Evolutionary conservation across 2,329 filamentous ascomycete genomes (phyloP).

Genomic region (Chrysoporthe deuterocubensis): DNA sequence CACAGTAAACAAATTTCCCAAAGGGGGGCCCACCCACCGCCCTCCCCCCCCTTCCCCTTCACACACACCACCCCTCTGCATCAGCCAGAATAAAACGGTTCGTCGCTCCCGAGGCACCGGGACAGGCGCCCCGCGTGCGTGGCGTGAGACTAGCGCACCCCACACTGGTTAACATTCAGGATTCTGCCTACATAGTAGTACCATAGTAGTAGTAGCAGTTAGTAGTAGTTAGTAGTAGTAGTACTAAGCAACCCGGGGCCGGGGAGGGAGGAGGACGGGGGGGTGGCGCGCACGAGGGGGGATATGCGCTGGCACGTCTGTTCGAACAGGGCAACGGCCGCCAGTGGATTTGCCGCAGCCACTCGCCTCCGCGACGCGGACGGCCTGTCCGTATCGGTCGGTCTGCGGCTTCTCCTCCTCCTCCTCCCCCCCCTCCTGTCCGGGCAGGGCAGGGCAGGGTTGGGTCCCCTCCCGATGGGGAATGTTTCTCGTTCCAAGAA

Average conservation of each 20-base stretch:
- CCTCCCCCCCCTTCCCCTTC: too few species aligned
- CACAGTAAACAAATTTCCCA: slow-evolving; percentile 22
- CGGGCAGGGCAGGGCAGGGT: not conserved
- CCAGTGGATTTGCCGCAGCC: slow-evolving; percentile 23
- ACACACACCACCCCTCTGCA: slow-evolving; percentile 8
- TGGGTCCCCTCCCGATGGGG: not conserved
- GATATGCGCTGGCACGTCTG: slow-evolving; percentile 17
- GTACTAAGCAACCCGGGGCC: not conserved
- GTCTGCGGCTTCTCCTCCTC: not conserved
- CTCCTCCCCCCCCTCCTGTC: too few species aligned
- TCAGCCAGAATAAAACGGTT: slow-evolving; percentile 7
- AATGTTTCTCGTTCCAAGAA: not conserved
- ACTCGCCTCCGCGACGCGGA: not conserved
- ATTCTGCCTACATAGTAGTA: slow-evolving; percentile 7
- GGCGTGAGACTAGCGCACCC: slow-evolving; percentile 18
- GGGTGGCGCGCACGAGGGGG: not conserved
- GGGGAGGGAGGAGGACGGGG: not conserved
- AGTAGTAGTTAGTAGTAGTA: not conserved
- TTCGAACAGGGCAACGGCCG: slow-evolving; percentile 13
- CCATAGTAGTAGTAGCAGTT: not conserved
- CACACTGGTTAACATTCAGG: slow-evolving; percentile 15
- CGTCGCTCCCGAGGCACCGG: slow-evolving; percentile 8
- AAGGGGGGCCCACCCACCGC: not conserved
- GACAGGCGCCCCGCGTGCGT: not conserved
- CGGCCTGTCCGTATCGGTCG: not conserved